phyloP scores from a whole-genome alignment of 2,329 filamentous ascomycete genomes.

The Colletotrichum neosansevieriae region DNA sequence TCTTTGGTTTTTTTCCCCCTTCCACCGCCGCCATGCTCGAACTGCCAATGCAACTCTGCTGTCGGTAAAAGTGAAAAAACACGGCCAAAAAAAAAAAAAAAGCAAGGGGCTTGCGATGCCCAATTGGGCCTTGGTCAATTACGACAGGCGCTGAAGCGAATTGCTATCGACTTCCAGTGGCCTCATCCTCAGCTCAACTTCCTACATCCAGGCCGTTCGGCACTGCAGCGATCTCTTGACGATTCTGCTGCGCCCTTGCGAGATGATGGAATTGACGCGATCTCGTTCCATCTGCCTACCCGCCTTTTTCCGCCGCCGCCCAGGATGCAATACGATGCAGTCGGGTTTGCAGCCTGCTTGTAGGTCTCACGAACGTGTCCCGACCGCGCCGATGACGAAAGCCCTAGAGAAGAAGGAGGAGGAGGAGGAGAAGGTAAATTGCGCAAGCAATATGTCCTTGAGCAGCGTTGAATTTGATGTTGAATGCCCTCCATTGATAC shows the following conservation, averaged over 20 bases:
- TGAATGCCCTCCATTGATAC: too few species aligned
- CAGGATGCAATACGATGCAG: background rate
- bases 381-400: too few species aligned
- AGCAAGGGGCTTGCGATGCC: background rate
- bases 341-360: too few species aligned
- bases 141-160: constrained; percentile 12
- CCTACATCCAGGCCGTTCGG: background rate
- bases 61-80: background rate
- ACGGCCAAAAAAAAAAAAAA: background rate
- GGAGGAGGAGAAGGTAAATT: too few species aligned
- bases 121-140: background rate
- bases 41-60: background rate
- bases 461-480: too few species aligned
- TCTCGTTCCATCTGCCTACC: background rate
- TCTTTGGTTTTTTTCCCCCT: background rate
- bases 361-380: too few species aligned
- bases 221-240: background rate
- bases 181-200: constrained; percentile 10
- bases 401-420: too few species aligned
- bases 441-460: too few species aligned
- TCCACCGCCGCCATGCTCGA: background rate
- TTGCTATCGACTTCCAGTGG: constrained; percentile 12
- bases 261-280: background rate
- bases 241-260: background rate
- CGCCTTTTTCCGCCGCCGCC: background rate